Evolutionary conservation across 108 stramenopile species (phyloP).

Genomic region (Chaetoceros tenuissimus): DNA sequence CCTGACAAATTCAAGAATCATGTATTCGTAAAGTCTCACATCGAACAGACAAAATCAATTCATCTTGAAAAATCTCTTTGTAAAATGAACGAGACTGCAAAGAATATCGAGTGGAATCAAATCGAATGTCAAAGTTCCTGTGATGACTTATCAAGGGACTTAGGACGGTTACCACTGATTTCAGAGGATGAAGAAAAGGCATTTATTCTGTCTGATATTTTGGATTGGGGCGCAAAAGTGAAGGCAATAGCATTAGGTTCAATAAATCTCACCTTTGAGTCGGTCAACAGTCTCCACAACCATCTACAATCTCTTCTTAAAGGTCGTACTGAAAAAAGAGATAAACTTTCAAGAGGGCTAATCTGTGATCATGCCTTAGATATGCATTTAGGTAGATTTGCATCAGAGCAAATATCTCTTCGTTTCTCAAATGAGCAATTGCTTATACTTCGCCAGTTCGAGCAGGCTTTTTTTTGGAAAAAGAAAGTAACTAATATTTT

Average conservation of each 20-base stretch:
- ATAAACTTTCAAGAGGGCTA: not conserved
- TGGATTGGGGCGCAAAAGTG: too few relatives aligned
- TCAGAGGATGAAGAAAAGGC: too few relatives aligned
- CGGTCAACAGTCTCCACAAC: not conserved
- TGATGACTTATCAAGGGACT: too few relatives aligned
- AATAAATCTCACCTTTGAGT: not conserved
- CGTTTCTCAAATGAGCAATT: not conserved
- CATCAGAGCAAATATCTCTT: not conserved
- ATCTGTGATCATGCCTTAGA: not conserved
- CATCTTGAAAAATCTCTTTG: too few relatives aligned
- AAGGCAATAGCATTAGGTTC: not conserved
- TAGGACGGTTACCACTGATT: too few relatives aligned
- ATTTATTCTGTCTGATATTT: too few relatives aligned
- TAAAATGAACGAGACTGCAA: too few relatives aligned
- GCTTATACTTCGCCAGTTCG: not conserved
- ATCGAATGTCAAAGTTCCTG: too few relatives aligned
- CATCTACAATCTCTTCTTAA: not conserved
- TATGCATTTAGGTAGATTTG: not conserved
- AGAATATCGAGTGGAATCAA: too few relatives aligned
- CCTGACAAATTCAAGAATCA: too few relatives aligned
- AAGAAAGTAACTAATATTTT: not conserved
- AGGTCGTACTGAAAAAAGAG: not conserved
- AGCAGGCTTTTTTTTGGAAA: not conserved
- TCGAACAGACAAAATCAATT: too few relatives aligned
- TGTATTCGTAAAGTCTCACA: too few relatives aligned